phyloP scores from a whole-genome alignment of 192 early-diverging fungal species.

The Piromyces finnis region DNA sequence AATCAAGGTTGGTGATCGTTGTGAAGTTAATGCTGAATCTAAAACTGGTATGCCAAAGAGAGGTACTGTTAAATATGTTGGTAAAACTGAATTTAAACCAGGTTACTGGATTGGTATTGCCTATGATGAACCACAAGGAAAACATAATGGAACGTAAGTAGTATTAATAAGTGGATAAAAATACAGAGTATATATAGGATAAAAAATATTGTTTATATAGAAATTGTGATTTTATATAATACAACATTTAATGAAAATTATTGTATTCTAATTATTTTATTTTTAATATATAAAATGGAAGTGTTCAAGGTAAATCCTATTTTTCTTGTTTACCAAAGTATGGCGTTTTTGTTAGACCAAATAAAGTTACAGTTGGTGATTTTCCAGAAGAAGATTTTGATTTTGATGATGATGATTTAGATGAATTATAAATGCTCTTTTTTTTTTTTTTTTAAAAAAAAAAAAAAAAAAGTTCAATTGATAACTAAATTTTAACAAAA shows the following conservation, averaged over 20 bases:
- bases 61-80: conserved; percentile 56
- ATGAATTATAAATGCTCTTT: conserved; percentile 59
- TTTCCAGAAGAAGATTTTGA: conserved; percentile 77
- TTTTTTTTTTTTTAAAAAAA: too few species aligned
- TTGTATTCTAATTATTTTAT: neutral
- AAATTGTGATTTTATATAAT: neutral
- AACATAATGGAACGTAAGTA: conserved; percentile 66
- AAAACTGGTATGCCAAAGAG: conserved; percentile 16
- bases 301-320: conserved; percentile 54
- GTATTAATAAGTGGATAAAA: too few species aligned
- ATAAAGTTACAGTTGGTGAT: conserved; percentile 76
- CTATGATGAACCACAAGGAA: conserved; percentile 92
- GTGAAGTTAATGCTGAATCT: conserved; percentile 50
- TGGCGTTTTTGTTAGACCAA: conserved; percentile 81
- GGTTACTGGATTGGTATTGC: conserved; percentile 89
- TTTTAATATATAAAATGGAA: neutral
- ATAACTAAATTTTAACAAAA: too few species aligned
- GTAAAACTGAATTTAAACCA: conserved; percentile 53
- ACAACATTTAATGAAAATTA: neutral
- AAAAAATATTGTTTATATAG: neutral
- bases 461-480: neutral
- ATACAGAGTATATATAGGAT: too few species aligned
- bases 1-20: conserved; percentile 64
- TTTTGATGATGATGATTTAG: conserved; percentile 30
- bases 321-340: conserved; percentile 55